Evolutionary conservation across 1,284 basidiomycete genomes (phyloP), one percentile per base, ranked within the genome.

Genomic region (Coriolopsis trogii): DNA sequence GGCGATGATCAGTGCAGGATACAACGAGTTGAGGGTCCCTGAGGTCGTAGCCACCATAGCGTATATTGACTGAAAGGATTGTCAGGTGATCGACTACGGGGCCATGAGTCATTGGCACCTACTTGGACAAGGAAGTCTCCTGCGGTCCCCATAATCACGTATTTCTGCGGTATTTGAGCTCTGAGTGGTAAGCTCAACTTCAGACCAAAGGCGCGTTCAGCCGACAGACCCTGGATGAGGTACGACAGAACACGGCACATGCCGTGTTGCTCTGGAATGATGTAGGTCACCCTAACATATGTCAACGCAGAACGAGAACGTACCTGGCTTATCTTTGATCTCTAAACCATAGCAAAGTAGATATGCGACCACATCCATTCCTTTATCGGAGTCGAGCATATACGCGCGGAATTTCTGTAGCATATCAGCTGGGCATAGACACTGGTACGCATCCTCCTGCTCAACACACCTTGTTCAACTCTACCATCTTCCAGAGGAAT

Each of bases 91-190:
- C n/a, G n/a, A n/a, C n/a, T n/a, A n/a, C n/a, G n/a, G n/a, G n/a
- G n/a, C n/a, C n/a, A n/a, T 43, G 41, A 25, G 18, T 36, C 39
- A 26, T 45, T 49, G 46, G 18, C 10, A 70, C 86, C 64, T 58
- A 92, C 92, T 49, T 92, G 91, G 50, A 96, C 84, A 69, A 96
- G 75, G 69, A 95, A 95, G 67, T 96, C 94, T 4, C 84, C 89
- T 4, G 84, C 82, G 24, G 82, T 85, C n/a, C 91, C 91, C 31
- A 80, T 73, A 2, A 81, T 78, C 29, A 78, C 79, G 84, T 85
- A 93, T 67, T 91, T 94, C 16, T 84, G 73, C 8, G 89, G 89
- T 31, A 93, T 69, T 25, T 83, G 75, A 6, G 82, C 74, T 58
- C 79, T 84, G 40, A 91, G 70, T 2, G 85, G 80, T 15, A 74